These are phyloP conservation scores for Didymella glomerata DNA, from an alignment of 2,329 filamentous ascomycete species.

Conservation along the genomic window DNA sequence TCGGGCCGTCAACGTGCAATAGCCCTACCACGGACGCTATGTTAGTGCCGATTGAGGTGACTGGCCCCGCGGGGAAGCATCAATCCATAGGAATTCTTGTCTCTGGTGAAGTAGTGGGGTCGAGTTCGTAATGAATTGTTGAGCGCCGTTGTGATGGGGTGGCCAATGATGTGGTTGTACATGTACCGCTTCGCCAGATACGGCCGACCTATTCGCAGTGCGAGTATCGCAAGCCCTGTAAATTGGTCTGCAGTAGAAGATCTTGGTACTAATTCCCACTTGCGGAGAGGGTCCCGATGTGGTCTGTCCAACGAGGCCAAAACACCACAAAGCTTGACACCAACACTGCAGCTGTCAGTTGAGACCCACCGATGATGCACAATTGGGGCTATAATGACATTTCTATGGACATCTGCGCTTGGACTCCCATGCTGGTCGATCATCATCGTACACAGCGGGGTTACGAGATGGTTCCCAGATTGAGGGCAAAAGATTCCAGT, in stretches of 20 bases:
- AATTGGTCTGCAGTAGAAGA: neutral
- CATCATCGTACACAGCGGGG: slow-evolving; percentile 24
- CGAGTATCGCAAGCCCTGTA: neutral
- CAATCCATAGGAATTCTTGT: neutral
- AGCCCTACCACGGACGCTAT: neutral
- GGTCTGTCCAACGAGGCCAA: slow-evolving; percentile 27
- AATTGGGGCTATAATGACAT: neutral
- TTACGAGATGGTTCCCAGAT: slow-evolving; percentile 22
- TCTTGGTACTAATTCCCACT: neutral
- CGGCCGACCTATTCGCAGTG: neutral
- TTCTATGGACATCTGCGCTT: neutral
- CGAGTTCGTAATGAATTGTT: neutral
- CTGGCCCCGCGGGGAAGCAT: neutral
- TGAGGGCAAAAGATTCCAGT: slow-evolving; percentile 13
- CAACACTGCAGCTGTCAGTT: slow-evolving; percentile 36
- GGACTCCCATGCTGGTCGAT: slow-evolving; percentile 13
- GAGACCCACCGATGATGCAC: slow-evolving; percentile 22
- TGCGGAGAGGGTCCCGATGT: neutral
- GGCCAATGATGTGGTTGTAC: slow-evolving; percentile 2
- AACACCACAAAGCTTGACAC: slow-evolving; percentile 49
- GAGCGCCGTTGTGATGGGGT: slow-evolving; percentile 6
- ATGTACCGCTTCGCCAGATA: slow-evolving; percentile 2
- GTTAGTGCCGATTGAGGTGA: neutral
- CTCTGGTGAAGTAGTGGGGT: neutral
- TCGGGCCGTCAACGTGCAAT: neutral